A percentile compares a stretch with the other conserved stretches of the same genome.
Conservation (phyloP, 2,329 filamentous ascomycete species). For the Coleophoma eucalyptorum region DNA sequence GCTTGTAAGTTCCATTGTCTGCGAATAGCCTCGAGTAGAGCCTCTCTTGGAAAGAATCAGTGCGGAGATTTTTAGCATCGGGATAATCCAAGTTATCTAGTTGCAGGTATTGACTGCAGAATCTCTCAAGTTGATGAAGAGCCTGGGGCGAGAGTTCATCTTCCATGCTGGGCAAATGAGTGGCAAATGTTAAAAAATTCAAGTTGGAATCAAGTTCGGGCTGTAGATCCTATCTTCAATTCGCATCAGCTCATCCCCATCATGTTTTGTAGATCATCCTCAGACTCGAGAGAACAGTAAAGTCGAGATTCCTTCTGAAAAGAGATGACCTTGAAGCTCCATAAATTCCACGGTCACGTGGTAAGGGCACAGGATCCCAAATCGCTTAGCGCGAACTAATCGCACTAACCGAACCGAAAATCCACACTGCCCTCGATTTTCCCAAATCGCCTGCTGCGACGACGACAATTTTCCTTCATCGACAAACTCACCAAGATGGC, state of each 20-base stretch:
- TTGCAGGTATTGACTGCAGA: constrained; percentile 78
- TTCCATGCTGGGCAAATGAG: too few species aligned
- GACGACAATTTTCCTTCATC: constrained; percentile 14
- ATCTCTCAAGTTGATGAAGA: constrained; percentile 38
- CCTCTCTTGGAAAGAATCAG: constrained; percentile 58
- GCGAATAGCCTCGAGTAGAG: constrained; percentile 67
- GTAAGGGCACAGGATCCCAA: neutral
- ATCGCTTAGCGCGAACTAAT: neutral
- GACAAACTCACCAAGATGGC: constrained; percentile 20
- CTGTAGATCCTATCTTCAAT: too few species aligned
- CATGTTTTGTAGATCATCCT: too few species aligned
- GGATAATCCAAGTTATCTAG: constrained; percentile 68
- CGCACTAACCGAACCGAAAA: constrained; percentile 2
- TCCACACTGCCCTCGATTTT: neutral
- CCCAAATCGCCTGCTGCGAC: neutral
- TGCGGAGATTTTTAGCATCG: constrained; percentile 50
- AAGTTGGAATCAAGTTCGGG: too few species aligned
- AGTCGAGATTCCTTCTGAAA: too few species aligned
- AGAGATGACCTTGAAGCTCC: neutral
- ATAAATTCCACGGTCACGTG: neutral
- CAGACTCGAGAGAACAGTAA: too few species aligned
- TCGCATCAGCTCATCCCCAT: too few species aligned
- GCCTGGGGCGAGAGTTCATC: too few species aligned
- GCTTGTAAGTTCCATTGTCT: constrained; percentile 48
- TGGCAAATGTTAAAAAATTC: too few species aligned